A percentile compares a stretch with the other conserved stretches of the same genome.
Evolutionary conservation across 345 rosid species (phyloP).

Genomic region (Kandelia obovata): DNA sequence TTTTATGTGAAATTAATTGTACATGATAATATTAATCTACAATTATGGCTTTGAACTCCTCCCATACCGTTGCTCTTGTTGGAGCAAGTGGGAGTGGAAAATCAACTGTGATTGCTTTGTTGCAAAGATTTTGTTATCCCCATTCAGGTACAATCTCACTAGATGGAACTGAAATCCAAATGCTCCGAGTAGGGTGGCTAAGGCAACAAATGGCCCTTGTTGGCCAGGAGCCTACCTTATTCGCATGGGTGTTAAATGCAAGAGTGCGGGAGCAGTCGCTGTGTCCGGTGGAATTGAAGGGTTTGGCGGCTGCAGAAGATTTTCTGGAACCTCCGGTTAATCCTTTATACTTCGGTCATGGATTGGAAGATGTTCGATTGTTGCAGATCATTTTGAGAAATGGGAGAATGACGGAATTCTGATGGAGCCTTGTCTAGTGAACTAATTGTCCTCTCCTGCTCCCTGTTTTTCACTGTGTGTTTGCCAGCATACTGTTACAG

Average conservation of each 20-base stretch:
- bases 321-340: background rate
- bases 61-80: conserved; percentile 57
- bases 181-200: no score
- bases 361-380: conserved; percentile 13
- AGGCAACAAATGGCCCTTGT: no score
- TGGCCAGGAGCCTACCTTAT: no score
- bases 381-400: conserved; percentile 12
- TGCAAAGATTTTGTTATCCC: conserved; percentile 58
- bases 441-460: background rate
- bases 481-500: no score
- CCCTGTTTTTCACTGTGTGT: no score
- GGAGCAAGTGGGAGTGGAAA: conserved; percentile 72
- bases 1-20: no score
- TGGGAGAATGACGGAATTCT: background rate
- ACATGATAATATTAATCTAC: no score
- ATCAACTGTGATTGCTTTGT: conserved; percentile 52
- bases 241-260: conserved; percentile 31
- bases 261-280: conserved; percentile 14
- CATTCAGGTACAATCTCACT: conserved; percentile 23
- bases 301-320: background rate
- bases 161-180: conserved; percentile 46
- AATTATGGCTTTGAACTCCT: background rate
- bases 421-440: conserved; percentile 7
- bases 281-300: background rate
- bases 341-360: conserved; percentile 4